Percentiles rank a stretch among this genome's conserved stretches.
Conservation (phyloP, 768 basidiomycete species). For the Russula sp. region DNA sequence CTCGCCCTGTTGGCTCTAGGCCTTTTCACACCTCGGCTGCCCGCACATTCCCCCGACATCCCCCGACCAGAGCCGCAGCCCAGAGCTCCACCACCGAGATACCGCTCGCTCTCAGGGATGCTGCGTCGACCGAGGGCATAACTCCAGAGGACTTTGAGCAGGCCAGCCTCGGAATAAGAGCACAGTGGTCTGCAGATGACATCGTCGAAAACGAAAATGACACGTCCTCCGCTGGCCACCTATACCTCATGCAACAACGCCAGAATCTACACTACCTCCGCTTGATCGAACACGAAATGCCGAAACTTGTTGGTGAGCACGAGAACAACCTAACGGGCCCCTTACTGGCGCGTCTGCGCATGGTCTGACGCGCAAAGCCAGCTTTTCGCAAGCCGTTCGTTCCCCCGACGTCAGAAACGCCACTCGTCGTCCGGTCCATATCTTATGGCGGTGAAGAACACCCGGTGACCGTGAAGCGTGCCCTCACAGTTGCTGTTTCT, state of each 20-base stretch:
- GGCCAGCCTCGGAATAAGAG: neutral
- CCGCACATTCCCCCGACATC: conserved; percentile 17
- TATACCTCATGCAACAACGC: conserved; percentile 67
- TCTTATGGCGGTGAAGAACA: conserved; percentile 75
- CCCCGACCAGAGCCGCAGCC: neutral
- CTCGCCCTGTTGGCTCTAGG: conserved; percentile 18
- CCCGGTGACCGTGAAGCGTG: conserved; percentile 64
- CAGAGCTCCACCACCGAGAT: conserved; percentile 2
- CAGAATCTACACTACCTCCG: conserved; percentile 72
- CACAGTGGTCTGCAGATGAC: conserved; percentile 23
- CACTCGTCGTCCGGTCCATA: conserved; percentile 66
- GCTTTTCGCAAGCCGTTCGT: conserved; percentile 79
- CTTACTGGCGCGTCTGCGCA: neutral
- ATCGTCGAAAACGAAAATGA: conserved; percentile 52
- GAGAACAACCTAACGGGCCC: conserved; percentile 6
- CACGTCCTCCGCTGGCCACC: conserved; percentile 62
- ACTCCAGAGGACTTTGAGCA: conserved; percentile 17
- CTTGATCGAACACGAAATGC: conserved; percentile 85
- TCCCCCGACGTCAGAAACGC: conserved; percentile 52
- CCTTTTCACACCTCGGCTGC: conserved; percentile 28
- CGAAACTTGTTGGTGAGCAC: conserved; percentile 70
- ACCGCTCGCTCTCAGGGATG: conserved; percentile 7
- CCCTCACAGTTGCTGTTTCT: conserved; percentile 69
- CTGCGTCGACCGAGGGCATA: conserved; percentile 24
- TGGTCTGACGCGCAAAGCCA: conserved; percentile 30